phyloP scores from a whole-genome alignment of 495 filamentous ascomycete species.

The Immersiella caudata region DNA sequence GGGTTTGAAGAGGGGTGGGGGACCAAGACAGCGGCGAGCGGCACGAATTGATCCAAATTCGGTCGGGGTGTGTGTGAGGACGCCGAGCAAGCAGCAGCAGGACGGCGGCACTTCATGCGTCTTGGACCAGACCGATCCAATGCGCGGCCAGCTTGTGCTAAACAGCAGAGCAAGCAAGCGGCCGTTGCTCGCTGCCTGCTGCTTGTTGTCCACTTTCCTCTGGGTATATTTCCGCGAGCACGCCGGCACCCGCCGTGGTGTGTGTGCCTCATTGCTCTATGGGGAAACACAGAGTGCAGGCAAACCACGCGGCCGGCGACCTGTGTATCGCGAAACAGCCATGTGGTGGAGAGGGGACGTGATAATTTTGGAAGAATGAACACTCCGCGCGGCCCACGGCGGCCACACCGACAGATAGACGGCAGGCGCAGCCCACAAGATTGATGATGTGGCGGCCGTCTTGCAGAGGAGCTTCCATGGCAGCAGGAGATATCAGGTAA shows the following conservation, averaged over 20 bases:
- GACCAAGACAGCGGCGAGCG: slow-evolving; percentile 4
- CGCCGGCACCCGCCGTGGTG: slow-evolving; percentile 9
- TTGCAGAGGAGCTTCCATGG: neutral
- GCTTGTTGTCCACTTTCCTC: neutral
- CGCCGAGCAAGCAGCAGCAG: slow-evolving; percentile 8
- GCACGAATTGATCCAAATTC: slow-evolving; percentile 12
- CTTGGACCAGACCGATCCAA: slow-evolving; percentile 1
- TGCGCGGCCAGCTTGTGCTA: slow-evolving; percentile 2
- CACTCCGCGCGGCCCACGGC: slow-evolving; percentile 18
- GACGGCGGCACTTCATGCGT: slow-evolving; percentile 24
- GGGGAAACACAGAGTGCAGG: slow-evolving; percentile 13
- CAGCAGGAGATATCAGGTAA: slow-evolving; percentile 1
- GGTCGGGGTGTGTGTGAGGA: slow-evolving; percentile 19
- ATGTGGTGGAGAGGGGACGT: slow-evolving; percentile 1
- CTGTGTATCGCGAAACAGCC: slow-evolving; percentile 12
- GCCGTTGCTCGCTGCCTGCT: slow-evolving; percentile 10
- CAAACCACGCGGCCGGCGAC: slow-evolving; percentile 1
- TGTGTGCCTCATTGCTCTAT: slow-evolving; percentile 4
- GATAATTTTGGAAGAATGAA: slow-evolving; percentile 25
- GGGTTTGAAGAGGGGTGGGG: slow-evolving; percentile 1
- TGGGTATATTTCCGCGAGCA: slow-evolving; percentile 6
- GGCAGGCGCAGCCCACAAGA: slow-evolving; percentile 14
- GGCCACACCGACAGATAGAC: slow-evolving; percentile 3
- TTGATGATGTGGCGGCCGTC: neutral
- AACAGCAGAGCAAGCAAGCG: slow-evolving; percentile 2